These are phyloP conservation scores for Epichloe sylvatica DNA, from an alignment of 2,329 filamentous ascomycete genomes.

Conservation along the genomic window DNA sequence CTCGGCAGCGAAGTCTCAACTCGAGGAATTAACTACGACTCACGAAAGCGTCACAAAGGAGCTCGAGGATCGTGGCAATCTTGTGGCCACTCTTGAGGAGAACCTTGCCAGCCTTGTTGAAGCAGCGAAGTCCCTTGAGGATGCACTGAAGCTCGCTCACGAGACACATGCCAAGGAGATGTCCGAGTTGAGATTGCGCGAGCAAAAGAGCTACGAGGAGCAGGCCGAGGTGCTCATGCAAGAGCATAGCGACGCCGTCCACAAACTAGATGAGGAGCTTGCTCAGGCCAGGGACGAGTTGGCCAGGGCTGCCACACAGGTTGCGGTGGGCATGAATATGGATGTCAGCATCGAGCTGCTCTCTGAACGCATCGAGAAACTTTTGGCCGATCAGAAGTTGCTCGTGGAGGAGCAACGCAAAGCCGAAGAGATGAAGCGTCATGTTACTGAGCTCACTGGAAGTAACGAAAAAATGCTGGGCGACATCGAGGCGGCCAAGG, in stretches of 20 bases:
- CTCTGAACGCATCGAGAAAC: constrained; percentile 43
- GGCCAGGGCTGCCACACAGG: constrained; percentile 48
- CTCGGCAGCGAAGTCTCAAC: constrained; percentile 47
- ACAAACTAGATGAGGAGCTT: constrained; percentile 47
- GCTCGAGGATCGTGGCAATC: constrained; percentile 29
- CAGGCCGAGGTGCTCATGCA: constrained; percentile 44
- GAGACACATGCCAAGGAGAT: constrained; percentile 37
- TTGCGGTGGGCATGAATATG: constrained; percentile 45
- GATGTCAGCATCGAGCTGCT: constrained; percentile 57
- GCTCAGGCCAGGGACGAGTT: constrained; percentile 52
- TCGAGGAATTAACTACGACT: constrained; percentile 50
- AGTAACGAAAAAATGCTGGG: constrained; percentile 47
- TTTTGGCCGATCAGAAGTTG: constrained; percentile 45
- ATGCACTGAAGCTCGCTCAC: constrained; percentile 35
- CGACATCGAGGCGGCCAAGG: constrained; percentile 48
- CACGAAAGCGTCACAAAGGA: constrained; percentile 38
- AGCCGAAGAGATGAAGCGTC: constrained; percentile 39
- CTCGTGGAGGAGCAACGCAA: constrained; percentile 46
- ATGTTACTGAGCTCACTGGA: constrained; percentile 39
- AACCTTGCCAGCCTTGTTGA: constrained; percentile 48
- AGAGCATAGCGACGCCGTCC: constrained; percentile 43
- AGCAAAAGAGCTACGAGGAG: constrained; percentile 42
- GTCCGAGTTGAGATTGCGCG: constrained; percentile 31
- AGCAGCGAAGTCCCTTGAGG: constrained; percentile 40
- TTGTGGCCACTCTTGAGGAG: constrained; percentile 40